These are phyloP conservation scores for Solanum clarkiae DNA, from an alignment of 257 asterid genomes.

Conservation along the genomic window DNA sequence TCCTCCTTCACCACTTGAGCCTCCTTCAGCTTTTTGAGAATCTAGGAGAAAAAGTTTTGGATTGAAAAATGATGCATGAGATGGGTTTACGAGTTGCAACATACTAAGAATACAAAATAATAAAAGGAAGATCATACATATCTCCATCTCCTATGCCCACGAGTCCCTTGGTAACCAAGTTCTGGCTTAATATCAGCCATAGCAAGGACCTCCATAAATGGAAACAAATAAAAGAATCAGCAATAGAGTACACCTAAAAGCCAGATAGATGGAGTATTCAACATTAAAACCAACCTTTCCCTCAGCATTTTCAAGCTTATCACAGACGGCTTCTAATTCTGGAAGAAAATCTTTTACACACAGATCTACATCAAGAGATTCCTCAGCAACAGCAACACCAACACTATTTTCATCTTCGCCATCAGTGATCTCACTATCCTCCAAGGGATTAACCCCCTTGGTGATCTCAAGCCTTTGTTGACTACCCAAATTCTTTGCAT, in stretches of 20 bases:
- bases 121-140: conserved; percentile 24
- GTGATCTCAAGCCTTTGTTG: conserved; percentile 83
- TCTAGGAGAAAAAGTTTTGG: conserved; percentile 29
- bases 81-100: background rate
- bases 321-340: conserved; percentile 64
- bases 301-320: conserved; percentile 67
- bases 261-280: conserved; percentile 1
- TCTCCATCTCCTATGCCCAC: conserved; percentile 90
- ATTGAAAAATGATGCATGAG: background rate
- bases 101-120: background rate
- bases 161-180: conserved; percentile 58
- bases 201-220: conserved; percentile 61
- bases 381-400: conserved; percentile 25
- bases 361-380: conserved; percentile 39
- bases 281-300: conserved; percentile 52
- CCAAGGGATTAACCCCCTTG: conserved; percentile 38
- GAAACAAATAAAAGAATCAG: conserved; percentile 8
- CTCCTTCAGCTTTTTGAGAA: conserved; percentile 71
- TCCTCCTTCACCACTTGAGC: conserved; percentile 67
- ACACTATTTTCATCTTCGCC: conserved; percentile 27
- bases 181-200: conserved; percentile 72
- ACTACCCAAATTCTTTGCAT: conserved; percentile 67
- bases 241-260: conserved; percentile 6
- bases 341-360: conserved; percentile 72
- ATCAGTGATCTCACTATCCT: conserved; percentile 31